Evolutionary conservation across 805 yeast genomes (phyloP).

Genomic region (Candida boleticola): DNA sequence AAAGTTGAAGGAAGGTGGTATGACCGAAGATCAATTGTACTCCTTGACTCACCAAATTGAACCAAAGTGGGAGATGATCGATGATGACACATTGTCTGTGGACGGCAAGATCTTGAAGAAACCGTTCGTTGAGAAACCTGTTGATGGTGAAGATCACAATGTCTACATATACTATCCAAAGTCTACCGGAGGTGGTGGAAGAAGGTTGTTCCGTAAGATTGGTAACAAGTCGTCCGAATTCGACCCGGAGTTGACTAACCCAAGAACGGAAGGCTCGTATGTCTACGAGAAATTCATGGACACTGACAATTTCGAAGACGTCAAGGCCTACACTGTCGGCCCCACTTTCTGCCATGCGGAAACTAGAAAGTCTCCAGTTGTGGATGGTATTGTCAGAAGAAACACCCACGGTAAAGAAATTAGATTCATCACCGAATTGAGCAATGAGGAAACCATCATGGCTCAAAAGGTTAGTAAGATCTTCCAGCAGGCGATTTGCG

Average conservation of each 20-base stretch:
- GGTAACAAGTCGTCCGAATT: slow-evolving; percentile 97
- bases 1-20: slow-evolving; percentile 46
- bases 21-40: slow-evolving; percentile 45
- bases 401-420: slow-evolving; percentile 98
- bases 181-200: slow-evolving; percentile 95
- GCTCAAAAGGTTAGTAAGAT: slow-evolving; percentile 73
- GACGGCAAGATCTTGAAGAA: slow-evolving; percentile 71
- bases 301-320: slow-evolving; percentile 97
- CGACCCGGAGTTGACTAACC: slow-evolving; percentile 71
- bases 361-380: slow-evolving; percentile 97
- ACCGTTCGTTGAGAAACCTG: slow-evolving; percentile 98
- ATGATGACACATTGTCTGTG: slow-evolving; percentile 77
- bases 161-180: slow-evolving; percentile 87
- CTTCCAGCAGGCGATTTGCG: slow-evolving; percentile 93
- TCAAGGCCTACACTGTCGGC: slow-evolving; percentile 97
- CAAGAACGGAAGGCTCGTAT: slow-evolving; percentile 88
- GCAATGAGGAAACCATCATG: slow-evolving; percentile 72
- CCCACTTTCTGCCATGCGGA: slow-evolving; percentile 92
- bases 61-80: slow-evolving; percentile 84
- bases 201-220: slow-evolving; percentile 89
- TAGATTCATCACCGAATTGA: slow-evolving; percentile 78
- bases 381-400: slow-evolving; percentile 97
- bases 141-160: slow-evolving; percentile 98
- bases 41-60: slow-evolving; percentile 66
- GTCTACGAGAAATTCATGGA: slow-evolving; percentile 95